Conservation (phyloP, 257 asterid genomes). For the Jacaranda mimosifolia region DNA sequence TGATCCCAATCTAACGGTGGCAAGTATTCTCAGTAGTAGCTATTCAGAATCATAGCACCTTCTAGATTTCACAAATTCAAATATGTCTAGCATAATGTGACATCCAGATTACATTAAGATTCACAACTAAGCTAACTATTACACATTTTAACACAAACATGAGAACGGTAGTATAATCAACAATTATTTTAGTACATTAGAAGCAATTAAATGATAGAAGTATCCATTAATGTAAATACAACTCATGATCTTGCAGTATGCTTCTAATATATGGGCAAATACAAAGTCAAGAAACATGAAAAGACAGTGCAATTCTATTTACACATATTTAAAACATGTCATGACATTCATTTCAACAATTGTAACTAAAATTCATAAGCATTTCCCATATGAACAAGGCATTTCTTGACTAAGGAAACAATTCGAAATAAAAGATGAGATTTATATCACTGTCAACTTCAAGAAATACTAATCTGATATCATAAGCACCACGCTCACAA, state of each 20-base stretch:
- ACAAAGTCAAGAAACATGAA: slow-evolving; percentile 8
- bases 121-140: neutral
- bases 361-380: neutral
- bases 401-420: slow-evolving; percentile 10
- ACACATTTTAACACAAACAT: neutral
- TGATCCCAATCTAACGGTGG: neutral
- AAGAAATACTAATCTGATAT: slow-evolving; percentile 33
- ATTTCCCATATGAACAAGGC: slow-evolving; percentile 7
- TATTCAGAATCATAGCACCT: neutral
- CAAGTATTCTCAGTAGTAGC: neutral
- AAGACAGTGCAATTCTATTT: neutral
- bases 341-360: slow-evolving; percentile 7
- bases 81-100: neutral
- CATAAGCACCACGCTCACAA: slow-evolving; percentile 30
- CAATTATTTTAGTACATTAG: neutral
- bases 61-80: slow-evolving; percentile 15
- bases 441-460: slow-evolving; percentile 19
- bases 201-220: neutral
- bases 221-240: neutral
- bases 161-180: neutral
- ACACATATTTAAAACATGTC: slow-evolving; percentile 5
- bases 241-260: neutral
- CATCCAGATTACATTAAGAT: slow-evolving; percentile 18
- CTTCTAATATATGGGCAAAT: neutral
- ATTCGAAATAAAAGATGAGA: slow-evolving; percentile 11